Evolutionary conservation across 192 early-diverging fungal genomes (phyloP), one percentile per base, ranked within the genome.

Genomic region (Coemansia sp.): DNA sequence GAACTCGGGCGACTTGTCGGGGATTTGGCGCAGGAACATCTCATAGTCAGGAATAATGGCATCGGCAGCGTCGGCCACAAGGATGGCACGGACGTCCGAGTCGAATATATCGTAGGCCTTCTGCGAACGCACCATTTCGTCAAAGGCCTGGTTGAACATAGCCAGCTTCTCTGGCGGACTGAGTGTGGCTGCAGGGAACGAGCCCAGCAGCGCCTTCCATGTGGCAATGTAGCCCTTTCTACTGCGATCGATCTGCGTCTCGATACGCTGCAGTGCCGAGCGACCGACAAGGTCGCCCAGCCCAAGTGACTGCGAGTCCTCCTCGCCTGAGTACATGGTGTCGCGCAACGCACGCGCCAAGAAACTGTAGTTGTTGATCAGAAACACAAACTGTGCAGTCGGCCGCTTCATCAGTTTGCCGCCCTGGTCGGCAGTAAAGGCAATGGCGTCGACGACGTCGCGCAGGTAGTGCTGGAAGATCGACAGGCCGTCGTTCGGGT

Each of bases 391-490:
- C 64, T 79, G 70, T 30, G 68, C 60, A n/a, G 69, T 56, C 27
- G 70, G 70, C 19, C 67, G 65, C 70, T 79, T 79, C 76, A 79
- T 79, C 34, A 64, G 67, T 64, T 73, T 79, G 70, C 76, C 70
- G 52, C 70, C 76, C 53, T 69, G 62, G 30, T 79, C 76, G 23
- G 68, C 65, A 19, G 67, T 73, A 28, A 48, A 63, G 10, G 76
- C 64, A 50, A 79, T 58, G 0, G 76, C 76, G 23, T 79, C 76
- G 27, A 79, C 45, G 13, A 73, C 76, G 34, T 79, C 76, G 20
- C 76, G 76, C 41, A 79, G 41, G 37, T 79, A 79, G 57, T 79
- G 76, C 66, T 79, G 76, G 67, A 79, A 79, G 55, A 79, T 73
- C 13, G 76, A 72, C 50, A 79, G 60, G 0, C 76, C 76, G 42